phyloP scores from a whole-genome alignment of 805 yeast genomes.

The Zygosaccharomyces gambellarensis region DNA sequence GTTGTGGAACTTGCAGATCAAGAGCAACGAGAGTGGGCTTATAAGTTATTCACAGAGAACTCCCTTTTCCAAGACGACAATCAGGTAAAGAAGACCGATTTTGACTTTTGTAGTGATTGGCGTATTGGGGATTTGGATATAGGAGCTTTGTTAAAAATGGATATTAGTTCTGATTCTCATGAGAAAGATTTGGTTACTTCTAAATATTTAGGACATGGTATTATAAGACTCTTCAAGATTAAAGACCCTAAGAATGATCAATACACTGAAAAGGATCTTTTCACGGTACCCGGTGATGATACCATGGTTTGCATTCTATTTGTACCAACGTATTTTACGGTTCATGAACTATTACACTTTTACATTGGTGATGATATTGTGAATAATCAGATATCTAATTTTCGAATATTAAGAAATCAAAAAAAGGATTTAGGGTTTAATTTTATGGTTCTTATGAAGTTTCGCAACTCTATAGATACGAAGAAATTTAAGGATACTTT shows the following conservation, averaged over 20 bases:
- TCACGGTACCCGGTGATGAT: slow-evolving; percentile 45
- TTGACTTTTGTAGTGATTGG: slow-evolving; percentile 15
- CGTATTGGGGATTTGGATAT: slow-evolving; percentile 12
- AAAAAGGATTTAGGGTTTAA: slow-evolving; percentile 48
- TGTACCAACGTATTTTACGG: slow-evolving; percentile 81
- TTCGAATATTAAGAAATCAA: slow-evolving; percentile 64
- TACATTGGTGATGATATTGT: slow-evolving; percentile 56
- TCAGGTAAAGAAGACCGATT: neutral
- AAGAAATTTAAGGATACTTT: slow-evolving; percentile 58
- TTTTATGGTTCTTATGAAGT: slow-evolving; percentile 74
- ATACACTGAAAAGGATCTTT: slow-evolving; percentile 13
- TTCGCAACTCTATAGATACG: slow-evolving; percentile 51
- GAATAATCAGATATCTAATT: slow-evolving; percentile 55
- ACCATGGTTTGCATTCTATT: slow-evolving; percentile 77
- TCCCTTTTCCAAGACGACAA: neutral
- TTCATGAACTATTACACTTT: slow-evolving; percentile 76
- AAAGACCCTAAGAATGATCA: slow-evolving; percentile 35
- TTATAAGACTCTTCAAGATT: slow-evolving; percentile 61
- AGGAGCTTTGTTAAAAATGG: slow-evolving; percentile 8
- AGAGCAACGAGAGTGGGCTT: slow-evolving; percentile 13
- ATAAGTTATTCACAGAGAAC: slow-evolving; percentile 10
- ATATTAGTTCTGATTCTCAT: slow-evolving; percentile 2
- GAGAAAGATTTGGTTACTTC: slow-evolving; percentile 39
- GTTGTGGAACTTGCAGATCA: slow-evolving; percentile 14
- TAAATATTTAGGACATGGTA: slow-evolving; percentile 65